These are phyloP conservation scores for Gossypium sturtianum DNA, from an alignment of 345 rosid genomes.

Conservation along the genomic window DNA sequence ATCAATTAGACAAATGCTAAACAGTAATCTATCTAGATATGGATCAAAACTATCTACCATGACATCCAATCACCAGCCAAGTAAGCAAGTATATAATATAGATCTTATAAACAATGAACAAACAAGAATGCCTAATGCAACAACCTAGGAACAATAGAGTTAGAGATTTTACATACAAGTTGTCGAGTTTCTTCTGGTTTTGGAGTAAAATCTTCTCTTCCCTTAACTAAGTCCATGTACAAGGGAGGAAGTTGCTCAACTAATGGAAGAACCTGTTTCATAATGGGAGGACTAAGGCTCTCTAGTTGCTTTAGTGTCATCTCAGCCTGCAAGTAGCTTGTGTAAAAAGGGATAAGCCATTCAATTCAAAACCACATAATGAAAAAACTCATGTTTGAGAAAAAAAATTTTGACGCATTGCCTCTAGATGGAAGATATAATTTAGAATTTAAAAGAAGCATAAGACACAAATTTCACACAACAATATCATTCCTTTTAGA, in stretches of 20 bases:
- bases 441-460: no score
- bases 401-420: background rate
- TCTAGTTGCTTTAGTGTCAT: slow-evolving; percentile 88
- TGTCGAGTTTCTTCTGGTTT: slow-evolving; percentile 95
- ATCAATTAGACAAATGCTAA: background rate
- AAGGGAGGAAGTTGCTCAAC: slow-evolving; percentile 94
- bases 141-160: background rate
- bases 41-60: slow-evolving; percentile 1
- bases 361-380: background rate
- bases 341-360: background rate
- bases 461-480: background rate
- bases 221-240: slow-evolving; percentile 88
- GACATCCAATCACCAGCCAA: slow-evolving; percentile 4
- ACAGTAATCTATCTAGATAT: background rate
- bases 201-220: slow-evolving; percentile 92
- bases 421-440: background rate
- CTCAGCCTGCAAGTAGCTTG: slow-evolving; percentile 65
- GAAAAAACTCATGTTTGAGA: background rate
- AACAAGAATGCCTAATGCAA: background rate
- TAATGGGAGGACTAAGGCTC: slow-evolving; percentile 81
- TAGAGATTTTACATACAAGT: slow-evolving; percentile 54
- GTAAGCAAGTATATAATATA: background rate
- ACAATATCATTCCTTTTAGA: background rate
- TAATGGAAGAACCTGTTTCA: slow-evolving; percentile 94
- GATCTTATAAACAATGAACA: background rate